Conservation (phyloP, 345 rosid species). For the Gossypium sturtianum region DNA sequence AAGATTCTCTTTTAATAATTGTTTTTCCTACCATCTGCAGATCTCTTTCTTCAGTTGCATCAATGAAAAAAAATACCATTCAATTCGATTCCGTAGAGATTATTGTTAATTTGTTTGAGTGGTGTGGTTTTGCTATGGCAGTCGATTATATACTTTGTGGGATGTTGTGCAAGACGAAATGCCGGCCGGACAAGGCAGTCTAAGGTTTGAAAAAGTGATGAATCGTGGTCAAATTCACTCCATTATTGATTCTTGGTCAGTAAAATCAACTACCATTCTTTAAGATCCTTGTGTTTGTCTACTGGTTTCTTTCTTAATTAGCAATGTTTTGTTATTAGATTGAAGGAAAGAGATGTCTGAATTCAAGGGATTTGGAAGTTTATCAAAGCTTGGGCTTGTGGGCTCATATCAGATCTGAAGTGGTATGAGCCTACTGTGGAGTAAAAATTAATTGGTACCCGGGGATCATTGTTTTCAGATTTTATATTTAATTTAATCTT, state of each 20-base stretch:
- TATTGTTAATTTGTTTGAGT: not conserved
- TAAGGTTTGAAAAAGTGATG: conserved; percentile 37
- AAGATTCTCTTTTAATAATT: conserved; percentile 20
- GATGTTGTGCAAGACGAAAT: conserved; percentile 90
- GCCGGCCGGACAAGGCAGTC: conserved; percentile 37
- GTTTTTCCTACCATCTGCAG: not conserved
- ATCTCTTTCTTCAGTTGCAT: not conserved
- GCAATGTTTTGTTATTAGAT: too few species aligned
- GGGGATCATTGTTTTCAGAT: not conserved
- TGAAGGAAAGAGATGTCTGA: too few species aligned
- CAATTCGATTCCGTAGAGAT: not conserved
- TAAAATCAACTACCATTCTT: not conserved
- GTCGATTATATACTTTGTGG: conserved; percentile 76
- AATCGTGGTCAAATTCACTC: not conserved
- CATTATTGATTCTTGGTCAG: not conserved
- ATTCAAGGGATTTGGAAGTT: too few species aligned
- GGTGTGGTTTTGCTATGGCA: conserved; percentile 20
- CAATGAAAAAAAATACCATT: not conserved
- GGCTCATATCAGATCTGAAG: too few species aligned
- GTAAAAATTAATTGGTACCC: not conserved
- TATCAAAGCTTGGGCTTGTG: too few species aligned
- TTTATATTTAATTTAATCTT: not conserved
- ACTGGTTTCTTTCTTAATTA: not conserved
- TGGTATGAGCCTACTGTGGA: not conserved
- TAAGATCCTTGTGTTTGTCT: not conserved